phyloP scores from a whole-genome alignment of 371 early-diverging fungal species.

The Conidiobolus incongruus region DNA sequence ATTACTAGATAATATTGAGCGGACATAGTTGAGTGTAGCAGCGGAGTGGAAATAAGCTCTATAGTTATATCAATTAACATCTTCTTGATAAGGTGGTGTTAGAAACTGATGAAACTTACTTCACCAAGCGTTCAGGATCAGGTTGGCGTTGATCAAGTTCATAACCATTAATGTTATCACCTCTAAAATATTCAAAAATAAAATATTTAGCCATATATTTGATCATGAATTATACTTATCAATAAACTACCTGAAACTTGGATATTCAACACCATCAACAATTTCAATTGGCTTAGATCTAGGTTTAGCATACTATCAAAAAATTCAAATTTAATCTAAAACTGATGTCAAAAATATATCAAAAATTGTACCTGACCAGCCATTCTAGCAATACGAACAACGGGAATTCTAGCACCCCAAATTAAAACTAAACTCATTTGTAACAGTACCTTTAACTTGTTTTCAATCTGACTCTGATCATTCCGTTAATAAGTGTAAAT shows the following conservation, averaged over 20 bases:
- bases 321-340: not conserved
- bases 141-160: constrained; percentile 67
- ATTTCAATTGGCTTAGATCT: constrained; percentile 78
- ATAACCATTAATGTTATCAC: constrained; percentile 92
- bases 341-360: not conserved
- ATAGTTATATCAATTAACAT: not conserved
- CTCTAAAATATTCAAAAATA: constrained; percentile 14
- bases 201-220: not conserved
- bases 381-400: constrained; percentile 92
- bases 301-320: constrained; percentile 75
- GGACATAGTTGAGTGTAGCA: constrained; percentile 88
- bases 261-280: constrained; percentile 56
- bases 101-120: constrained; percentile 16
- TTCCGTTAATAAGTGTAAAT: not conserved
- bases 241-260: constrained; percentile 28
- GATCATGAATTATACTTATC: constrained; percentile 1
- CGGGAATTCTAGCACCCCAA: constrained; percentile 81
- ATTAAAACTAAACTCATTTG: constrained; percentile 90
- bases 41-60: constrained; percentile 93
- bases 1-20: constrained; percentile 33
- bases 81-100: not conserved
- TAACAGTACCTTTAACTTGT: constrained; percentile 80
- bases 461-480: constrained; percentile 57
- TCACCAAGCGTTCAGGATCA: constrained; percentile 79
- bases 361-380: constrained; percentile 47